These are phyloP conservation scores for Hydnomerulius pinastri DNA, from an alignment of 768 basidiomycete genomes.

Conservation along the genomic window DNA sequence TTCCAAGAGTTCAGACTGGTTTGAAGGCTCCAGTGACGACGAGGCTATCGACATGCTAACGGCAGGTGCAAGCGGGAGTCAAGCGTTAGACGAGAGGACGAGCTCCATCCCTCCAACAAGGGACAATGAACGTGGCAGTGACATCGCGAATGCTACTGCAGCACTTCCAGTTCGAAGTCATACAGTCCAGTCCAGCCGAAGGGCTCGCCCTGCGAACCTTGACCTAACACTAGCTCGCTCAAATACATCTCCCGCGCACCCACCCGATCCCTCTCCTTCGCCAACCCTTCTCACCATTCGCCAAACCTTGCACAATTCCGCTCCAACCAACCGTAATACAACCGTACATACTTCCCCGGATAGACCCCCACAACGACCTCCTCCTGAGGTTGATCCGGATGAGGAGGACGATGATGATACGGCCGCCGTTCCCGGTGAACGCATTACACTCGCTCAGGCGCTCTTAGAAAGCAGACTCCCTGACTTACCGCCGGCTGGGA, in stretches of 20 bases:
- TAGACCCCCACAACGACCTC: slow-evolving; percentile 37
- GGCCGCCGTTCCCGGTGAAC: slow-evolving; percentile 46
- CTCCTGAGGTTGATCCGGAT: slow-evolving; percentile 46
- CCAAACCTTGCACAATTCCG: slow-evolving; percentile 58
- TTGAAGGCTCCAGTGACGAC: slow-evolving; percentile 75
- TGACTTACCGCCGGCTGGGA: slow-evolving; percentile 69
- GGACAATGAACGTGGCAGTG: slow-evolving; percentile 22
- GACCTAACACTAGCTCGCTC: slow-evolving; percentile 53
- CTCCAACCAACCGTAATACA: slow-evolving; percentile 31
- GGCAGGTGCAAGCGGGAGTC: slow-evolving; percentile 79
- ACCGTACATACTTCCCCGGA: slow-evolving; percentile 20
- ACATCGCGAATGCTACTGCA: slow-evolving; percentile 15
- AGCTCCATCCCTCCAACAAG: slow-evolving; percentile 47
- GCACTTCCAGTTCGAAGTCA: slow-evolving; percentile 33
- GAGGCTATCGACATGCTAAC: slow-evolving; percentile 85
- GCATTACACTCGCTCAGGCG: slow-evolving; percentile 72
- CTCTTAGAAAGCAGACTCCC: slow-evolving; percentile 80
- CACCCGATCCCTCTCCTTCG: slow-evolving; percentile 57
- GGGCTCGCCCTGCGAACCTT: slow-evolving; percentile 67
- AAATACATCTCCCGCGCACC: slow-evolving; percentile 33
- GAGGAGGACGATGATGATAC: slow-evolving; percentile 61
- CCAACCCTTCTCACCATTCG: slow-evolving; percentile 65
- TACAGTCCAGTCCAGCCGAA: slow-evolving; percentile 36
- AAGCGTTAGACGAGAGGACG: slow-evolving; percentile 81
- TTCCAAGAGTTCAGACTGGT: slow-evolving; percentile 67